Evolutionary conservation across 2,329 filamentous ascomycete species (phyloP), one percentile per base, ranked within the genome.

Genomic region (Penicillium sp.): DNA sequence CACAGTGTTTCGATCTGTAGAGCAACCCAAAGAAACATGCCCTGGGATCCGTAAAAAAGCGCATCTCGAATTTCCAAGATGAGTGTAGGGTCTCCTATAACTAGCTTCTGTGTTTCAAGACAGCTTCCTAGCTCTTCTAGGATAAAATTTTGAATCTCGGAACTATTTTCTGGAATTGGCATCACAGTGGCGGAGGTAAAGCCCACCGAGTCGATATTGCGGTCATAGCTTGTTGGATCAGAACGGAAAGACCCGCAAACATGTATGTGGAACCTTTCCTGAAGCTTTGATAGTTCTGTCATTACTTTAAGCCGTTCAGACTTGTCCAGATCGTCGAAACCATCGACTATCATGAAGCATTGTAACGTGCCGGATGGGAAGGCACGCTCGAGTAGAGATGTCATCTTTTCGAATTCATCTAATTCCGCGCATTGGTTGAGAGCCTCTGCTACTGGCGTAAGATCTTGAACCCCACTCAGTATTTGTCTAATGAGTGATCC

Each of bases 401-500:
- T 9, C 14, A 52, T 45, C 26, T 11, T 52, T 5, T 33, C 19
- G 22, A 29, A 43, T 16, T 51, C 48, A 35, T 46, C 39, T 8
- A 35, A 5, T 31, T 44, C 33, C 0, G 8, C 26, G 16, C 41
- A 44, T 26, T 29, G 16, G 13, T 9, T 43, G 1, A 46, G 26
- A 41, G 13, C 31, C 3, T 52, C 13, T 5, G n/a, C 19, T 6
- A 41, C 13, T 3, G 8, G 19, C 1, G 50, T 26, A 9, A 52
- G 39, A 9, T 45, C 39, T 19, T 52, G 16, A 4, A 44, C 1
- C 0, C 13, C 24, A n/a, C 26, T 24, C 3, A 54, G 24, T 16
- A 80, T 53, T 58, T 80, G 78, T 27, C 75, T 69, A 6, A 59
- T 59, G 0, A 77, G 56, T 14, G 61, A 74, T 0, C 73, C 68